phyloP scores from a whole-genome alignment of 2,329 filamentous ascomycete species.

The Aspergillus novoparasiticus region DNA sequence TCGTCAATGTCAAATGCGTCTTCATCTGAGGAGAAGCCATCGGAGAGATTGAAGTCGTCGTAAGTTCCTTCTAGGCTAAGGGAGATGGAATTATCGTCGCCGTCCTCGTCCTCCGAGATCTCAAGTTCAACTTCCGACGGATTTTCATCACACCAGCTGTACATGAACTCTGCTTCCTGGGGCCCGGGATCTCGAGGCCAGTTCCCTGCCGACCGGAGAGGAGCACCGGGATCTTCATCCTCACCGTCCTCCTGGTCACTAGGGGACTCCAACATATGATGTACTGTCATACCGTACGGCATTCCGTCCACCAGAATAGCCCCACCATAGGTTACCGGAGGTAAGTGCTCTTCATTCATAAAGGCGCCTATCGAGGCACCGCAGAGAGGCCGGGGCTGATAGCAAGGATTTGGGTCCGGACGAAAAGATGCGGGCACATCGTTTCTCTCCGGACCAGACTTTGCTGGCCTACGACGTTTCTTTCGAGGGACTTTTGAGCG shows the following conservation, averaged over 20 bases:
- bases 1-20: conserved; percentile 50
- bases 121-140: conserved; percentile 49
- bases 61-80: conserved; percentile 40
- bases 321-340: conserved; percentile 88
- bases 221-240: conserved; percentile 36
- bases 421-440: conserved; percentile 31
- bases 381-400: conserved; percentile 76
- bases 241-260: conserved; percentile 56
- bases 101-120: conserved; percentile 58
- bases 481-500: conserved; percentile 55
- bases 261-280: conserved; percentile 83
- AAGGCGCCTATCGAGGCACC: conserved; percentile 94
- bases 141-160: conserved; percentile 43
- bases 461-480: conserved; percentile 42
- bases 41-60: conserved; percentile 49
- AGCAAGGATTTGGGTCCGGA: conserved; percentile 65
- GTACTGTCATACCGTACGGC: conserved; percentile 91
- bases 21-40: conserved; percentile 56
- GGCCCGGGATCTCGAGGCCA: conserved; percentile 28
- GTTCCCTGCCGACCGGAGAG: conserved; percentile 51
- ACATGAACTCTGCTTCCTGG: conserved; percentile 36
- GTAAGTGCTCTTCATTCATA: conserved; percentile 79
- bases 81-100: conserved; percentile 42
- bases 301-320: conserved; percentile 81
- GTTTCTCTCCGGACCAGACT: conserved; percentile 28